phyloP scores from a whole-genome alignment of 345 rosid species.

The Citrus sinensis region DVS_A1.0 CM039162.1:8372001-8372500 shows the following conservation, averaged over 20 bases:
- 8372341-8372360: conserved; percentile 18
- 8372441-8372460: conserved; percentile 97
- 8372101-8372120: too few relatives aligned
- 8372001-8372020: background rate
- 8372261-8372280: too few relatives aligned
- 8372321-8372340: conserved; percentile 4
- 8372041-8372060: background rate
- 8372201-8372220: background rate
- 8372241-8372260: background rate
- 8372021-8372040: background rate
- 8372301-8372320: conserved; percentile 10
- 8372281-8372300: background rate
- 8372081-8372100: conserved; percentile 2
- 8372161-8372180: background rate
- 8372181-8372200: background rate
- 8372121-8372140: background rate
- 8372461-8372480: conserved; percentile 97
- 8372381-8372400: conserved; percentile 58
- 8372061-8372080: background rate
- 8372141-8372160: background rate
- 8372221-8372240: background rate
- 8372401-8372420: conserved; percentile 68
- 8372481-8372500: conserved; percentile 86
- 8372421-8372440: conserved; percentile 96
- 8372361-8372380: conserved; percentile 49